A percentile compares a stretch with the other conserved stretches of the same genome.
phyloP scores from a whole-genome alignment of 2,329 filamentous ascomycete genomes.

The Calonectria henricotiae region DNA sequence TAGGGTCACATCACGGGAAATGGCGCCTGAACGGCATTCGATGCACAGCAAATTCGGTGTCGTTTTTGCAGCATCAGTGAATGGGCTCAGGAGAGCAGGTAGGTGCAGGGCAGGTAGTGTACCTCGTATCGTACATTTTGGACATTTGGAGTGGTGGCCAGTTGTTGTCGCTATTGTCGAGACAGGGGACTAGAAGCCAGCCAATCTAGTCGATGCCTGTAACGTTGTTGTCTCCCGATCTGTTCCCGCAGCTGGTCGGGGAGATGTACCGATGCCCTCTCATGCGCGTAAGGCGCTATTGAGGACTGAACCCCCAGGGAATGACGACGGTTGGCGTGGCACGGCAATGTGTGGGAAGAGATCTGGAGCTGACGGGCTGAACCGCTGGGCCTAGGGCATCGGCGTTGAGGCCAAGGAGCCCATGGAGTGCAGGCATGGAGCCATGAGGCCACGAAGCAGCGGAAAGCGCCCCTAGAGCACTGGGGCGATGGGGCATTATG shows the following conservation, averaged over 20 bases:
- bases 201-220: slow-evolving; percentile 32
- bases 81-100: background rate
- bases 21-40: slow-evolving; percentile 13
- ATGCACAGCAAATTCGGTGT: slow-evolving; percentile 11
- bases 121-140: slow-evolving; percentile 34
- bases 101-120: slow-evolving; percentile 32
- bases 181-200: slow-evolving; percentile 35
- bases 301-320: background rate
- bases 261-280: slow-evolving; percentile 20
- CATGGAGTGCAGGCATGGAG: slow-evolving; percentile 18
- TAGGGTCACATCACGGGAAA: slow-evolving; percentile 35
- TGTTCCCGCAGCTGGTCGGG: slow-evolving; percentile 33
- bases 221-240: slow-evolving; percentile 40
- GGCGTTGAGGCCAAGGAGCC: slow-evolving; percentile 22
- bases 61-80: background rate
- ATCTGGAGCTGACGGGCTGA: slow-evolving; percentile 30
- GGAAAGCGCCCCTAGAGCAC: background rate
- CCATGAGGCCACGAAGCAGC: slow-evolving; percentile 21
- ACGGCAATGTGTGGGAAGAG: slow-evolving; percentile 12
- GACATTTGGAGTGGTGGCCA: slow-evolving; percentile 37
- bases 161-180: slow-evolving; percentile 34
- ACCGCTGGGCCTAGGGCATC: slow-evolving; percentile 31
- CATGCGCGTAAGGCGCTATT: slow-evolving; percentile 17
- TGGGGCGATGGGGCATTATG: slow-evolving; percentile 30
- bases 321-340: slow-evolving; percentile 8